Conservation (phyloP, 768 basidiomycete species). For the Lactarius tabidus region DNA sequence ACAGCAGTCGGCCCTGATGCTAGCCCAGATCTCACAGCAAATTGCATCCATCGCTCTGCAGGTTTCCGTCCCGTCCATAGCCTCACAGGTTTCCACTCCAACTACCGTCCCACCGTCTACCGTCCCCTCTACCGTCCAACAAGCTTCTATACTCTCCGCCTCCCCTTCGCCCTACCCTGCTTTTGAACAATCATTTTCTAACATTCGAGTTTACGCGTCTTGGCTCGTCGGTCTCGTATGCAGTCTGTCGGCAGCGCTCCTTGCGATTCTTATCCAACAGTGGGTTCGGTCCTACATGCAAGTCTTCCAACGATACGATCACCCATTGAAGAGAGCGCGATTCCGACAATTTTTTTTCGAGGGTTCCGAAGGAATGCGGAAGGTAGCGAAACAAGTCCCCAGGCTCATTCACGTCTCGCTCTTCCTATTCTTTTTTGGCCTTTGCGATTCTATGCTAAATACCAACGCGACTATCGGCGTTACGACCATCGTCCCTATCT, state of each 20-base stretch:
- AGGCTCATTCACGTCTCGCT: conserved; percentile 47
- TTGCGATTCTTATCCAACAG: conserved; percentile 47
- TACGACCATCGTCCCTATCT: conserved; percentile 7
- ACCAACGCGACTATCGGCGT: conserved; percentile 21
- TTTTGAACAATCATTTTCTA: conserved; percentile 29
- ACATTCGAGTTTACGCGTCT: conserved; percentile 38
- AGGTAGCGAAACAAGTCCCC: conserved; percentile 42
- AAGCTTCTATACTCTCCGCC: no score
- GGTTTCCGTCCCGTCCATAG: no score
- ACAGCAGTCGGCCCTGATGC: conserved; percentile 7
- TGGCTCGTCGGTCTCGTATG: conserved; percentile 38
- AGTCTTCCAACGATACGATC: conserved; percentile 31
- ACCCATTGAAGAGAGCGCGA: conserved; percentile 35
- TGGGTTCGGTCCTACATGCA: conserved; percentile 42
- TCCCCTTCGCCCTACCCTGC: background rate
- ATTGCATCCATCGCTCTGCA: no score
- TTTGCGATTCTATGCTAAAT: conserved; percentile 41
- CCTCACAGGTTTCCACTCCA: no score
- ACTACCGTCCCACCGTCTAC: no score
- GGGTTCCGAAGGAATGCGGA: conserved; percentile 41
- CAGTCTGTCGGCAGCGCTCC: conserved; percentile 42
- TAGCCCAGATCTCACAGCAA: conserved; percentile 18
- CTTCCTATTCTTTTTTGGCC: conserved; percentile 47
- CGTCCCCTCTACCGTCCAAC: no score
- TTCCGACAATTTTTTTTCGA: conserved; percentile 37